phyloP scores from a whole-genome alignment of 106 monocot species.

The Agapanthus africanus region DNA sequence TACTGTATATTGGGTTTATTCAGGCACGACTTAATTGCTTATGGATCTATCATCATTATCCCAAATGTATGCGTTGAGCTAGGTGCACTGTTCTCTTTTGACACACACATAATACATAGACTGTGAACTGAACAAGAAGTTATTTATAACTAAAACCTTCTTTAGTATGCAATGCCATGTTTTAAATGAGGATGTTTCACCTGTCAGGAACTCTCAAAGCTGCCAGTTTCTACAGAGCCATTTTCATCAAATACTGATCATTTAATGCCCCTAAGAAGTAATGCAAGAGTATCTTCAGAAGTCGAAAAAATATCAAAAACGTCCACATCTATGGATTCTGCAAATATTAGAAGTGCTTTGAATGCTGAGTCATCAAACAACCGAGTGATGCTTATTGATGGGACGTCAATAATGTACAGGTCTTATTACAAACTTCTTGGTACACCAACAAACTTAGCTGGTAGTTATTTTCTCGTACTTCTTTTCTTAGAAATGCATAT shows the following conservation, averaged over 20 bases:
- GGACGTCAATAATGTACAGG: constrained; percentile 63
- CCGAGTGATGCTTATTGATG: constrained; percentile 71
- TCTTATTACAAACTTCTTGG: constrained; percentile 79
- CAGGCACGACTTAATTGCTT: no score
- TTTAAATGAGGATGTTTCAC: no score
- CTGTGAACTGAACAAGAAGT: no score
- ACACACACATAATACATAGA: no score
- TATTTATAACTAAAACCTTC: no score
- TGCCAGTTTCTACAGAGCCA: not conserved
- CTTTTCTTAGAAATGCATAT: no score
- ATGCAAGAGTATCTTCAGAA: not conserved
- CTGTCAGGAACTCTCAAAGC: constrained; percentile 2
- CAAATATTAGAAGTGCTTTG: constrained; percentile 9
- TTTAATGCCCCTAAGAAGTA: not conserved
- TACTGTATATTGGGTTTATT: no score
- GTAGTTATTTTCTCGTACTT: not conserved
- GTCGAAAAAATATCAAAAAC: not conserved
- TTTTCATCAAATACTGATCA: not conserved
- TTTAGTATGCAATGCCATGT: no score
- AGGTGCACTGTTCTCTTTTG: no score
- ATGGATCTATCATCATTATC: no score
- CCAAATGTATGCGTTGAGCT: no score
- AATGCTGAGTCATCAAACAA: constrained; percentile 23
- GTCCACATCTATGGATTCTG: constrained; percentile 1
- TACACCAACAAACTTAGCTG: constrained; percentile 14